These are phyloP conservation scores for Trametes maxima DNA, from an alignment of 768 basidiomycete genomes.

Conservation along the genomic window DNA sequence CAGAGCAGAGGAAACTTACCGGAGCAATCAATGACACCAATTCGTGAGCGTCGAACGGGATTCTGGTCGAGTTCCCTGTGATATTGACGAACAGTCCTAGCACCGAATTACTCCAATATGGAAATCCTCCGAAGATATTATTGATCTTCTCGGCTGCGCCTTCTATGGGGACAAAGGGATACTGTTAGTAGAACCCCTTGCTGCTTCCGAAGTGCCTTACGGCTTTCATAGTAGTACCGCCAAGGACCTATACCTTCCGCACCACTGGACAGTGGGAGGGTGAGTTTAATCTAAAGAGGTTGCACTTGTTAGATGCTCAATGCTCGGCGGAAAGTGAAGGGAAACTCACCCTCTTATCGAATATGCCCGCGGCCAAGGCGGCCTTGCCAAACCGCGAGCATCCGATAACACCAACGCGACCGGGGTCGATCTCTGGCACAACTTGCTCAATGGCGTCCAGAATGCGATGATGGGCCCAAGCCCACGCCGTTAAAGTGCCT, in stretches of 20 bases:
- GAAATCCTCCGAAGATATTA: slow-evolving; percentile 4
- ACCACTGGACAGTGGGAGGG: slow-evolving; percentile 9
- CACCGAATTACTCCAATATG: slow-evolving; percentile 9
- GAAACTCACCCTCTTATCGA: slow-evolving; percentile 5
- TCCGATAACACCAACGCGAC: slow-evolving; percentile 6
- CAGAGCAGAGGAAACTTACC: neutral
- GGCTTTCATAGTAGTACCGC: slow-evolving; percentile 17
- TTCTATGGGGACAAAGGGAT: neutral
- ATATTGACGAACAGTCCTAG: slow-evolving; percentile 12
- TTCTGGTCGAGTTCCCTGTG: slow-evolving; percentile 11
- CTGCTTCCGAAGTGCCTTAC: neutral
- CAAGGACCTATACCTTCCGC: slow-evolving; percentile 15
- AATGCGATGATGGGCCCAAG: slow-evolving; percentile 11
- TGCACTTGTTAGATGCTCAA: neutral
- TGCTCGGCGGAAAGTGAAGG: neutral
- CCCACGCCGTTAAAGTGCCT: slow-evolving; percentile 10
- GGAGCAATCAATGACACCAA: slow-evolving; percentile 9
- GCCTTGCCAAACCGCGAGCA: slow-evolving; percentile 15
- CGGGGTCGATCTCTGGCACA: slow-evolving; percentile 6
- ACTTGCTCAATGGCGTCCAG: slow-evolving; percentile 13
- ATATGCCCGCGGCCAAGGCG: slow-evolving; percentile 12
- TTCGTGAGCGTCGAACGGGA: slow-evolving; percentile 15
- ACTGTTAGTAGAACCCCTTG: neutral
- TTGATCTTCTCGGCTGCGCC: slow-evolving; percentile 17
- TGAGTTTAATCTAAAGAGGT: slow-evolving; percentile 3